Evolutionary conservation across 2,329 filamentous ascomycete species (phyloP), one percentile per base, ranked within the genome.

Genomic region (Lachnellula hyalina): DNA sequence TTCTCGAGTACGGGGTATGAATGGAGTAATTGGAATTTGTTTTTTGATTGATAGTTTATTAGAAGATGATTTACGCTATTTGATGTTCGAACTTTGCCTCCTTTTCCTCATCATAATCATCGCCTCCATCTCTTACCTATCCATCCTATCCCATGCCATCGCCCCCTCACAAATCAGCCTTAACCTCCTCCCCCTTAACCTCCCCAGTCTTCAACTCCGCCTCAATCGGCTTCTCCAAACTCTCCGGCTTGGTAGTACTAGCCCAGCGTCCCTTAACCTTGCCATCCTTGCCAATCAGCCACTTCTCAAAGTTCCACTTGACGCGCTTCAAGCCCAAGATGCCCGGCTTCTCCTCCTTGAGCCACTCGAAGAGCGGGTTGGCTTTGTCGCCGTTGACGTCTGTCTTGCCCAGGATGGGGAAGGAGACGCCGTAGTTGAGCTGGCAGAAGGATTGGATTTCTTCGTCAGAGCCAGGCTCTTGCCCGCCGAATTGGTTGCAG

Each of bases 251-350:
- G 57, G 88, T 90, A 17, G 84, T 88, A 72, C 89, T 93, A 35
- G 90, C 89, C 90, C 91, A 99, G 62, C 94, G 79, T 28, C 81
- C 81, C 74, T 89, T 87, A 64, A 97, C 90, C 75, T 87, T 81
- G 25, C 94, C 94, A 72, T 97, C 90, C 59, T 83, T 82, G 57
- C 86, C 87, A 62, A 99, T 78, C 61, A 99, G 76, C 75, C 96
- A 99, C 83, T 99, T 99, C 75, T 99, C 94, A 77, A 97, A 99
- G 77, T 99, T 99, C 94, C 94, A 99, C 87, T 97, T 96, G 67
- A 99, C 80, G 59, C 86, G 75, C 85, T 95, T 93, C 69, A 97
- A 72, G 19, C 94, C 94, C 75, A 97, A 75, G 53, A 96, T 68
- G 21, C 94, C 92, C 0, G 93, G 82, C 78, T 90, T 87, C 74